These are phyloP conservation scores for Curvularia verruculosa DNA, from an alignment of 2,329 filamentous ascomycete genomes.

Conservation along the genomic window DNA sequence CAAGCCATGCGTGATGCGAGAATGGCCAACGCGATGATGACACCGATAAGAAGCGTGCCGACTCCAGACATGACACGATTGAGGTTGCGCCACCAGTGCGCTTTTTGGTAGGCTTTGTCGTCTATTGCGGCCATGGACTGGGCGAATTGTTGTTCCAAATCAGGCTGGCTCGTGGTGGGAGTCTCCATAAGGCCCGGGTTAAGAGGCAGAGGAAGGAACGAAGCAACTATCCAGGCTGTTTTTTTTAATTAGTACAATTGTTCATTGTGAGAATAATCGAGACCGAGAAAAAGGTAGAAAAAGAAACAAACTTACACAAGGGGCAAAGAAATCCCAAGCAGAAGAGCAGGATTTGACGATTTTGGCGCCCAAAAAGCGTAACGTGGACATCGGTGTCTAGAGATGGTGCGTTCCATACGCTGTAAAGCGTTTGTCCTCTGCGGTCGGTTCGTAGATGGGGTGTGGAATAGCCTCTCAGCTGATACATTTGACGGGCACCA, in stretches of 20 bases:
- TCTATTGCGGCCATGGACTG: conserved; percentile 54
- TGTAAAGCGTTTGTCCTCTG: conserved; percentile 57
- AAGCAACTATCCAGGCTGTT: conserved; percentile 78
- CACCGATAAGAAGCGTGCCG: conserved; percentile 61
- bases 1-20: conserved; percentile 44
- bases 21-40: conserved; percentile 53
- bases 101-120: conserved; percentile 61
- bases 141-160: conserved; percentile 54
- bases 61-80: conserved; percentile 67
- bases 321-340: conserved; percentile 79
- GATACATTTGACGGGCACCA: conserved; percentile 34
- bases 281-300: background rate
- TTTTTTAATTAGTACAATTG: conserved; percentile 21
- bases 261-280: conserved; percentile 19
- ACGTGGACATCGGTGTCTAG: conserved; percentile 68
- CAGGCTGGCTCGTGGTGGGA: conserved; percentile 41
- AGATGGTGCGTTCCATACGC: conserved; percentile 76
- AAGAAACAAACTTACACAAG: conserved; percentile 49
- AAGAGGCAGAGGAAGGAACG: conserved; percentile 73
- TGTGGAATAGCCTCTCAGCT: conserved; percentile 37
- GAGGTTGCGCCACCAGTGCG: conserved; percentile 68
- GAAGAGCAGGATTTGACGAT: conserved; percentile 77
- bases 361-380: conserved; percentile 68
- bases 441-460: conserved; percentile 47
- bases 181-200: conserved; percentile 55